Evolutionary conservation across 805 yeast genomes (phyloP), one percentile per base, ranked within the genome.

Genomic region (Sugiyamaella floridensis): DNA sequence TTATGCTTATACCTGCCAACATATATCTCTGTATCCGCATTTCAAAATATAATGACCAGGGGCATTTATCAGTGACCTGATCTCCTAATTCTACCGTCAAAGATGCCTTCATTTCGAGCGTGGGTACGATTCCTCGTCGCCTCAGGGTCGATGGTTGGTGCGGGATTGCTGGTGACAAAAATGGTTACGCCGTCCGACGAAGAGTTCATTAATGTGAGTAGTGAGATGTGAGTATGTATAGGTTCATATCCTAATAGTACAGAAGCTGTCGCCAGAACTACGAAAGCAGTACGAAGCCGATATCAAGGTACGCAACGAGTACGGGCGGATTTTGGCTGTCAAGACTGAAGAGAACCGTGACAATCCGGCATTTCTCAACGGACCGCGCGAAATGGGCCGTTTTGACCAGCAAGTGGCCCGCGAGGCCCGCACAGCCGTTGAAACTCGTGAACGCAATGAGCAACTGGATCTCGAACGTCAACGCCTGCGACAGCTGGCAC

Each of bases 181-280:
- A 86, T 80, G 67, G 81, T 90, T 0, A 83, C 89, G 0, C 98
- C 98, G 2, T 79, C 90, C 1, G 95, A 87, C 58, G 96, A 89
- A 60, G 79, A 90, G 63, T 68, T 90, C 29, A 76, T 89, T 42
- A 80, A 82, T 0, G 69, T 58, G 43, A 50, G 61, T 50, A 15
- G 15, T 19, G 26, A n/a, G n/a, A n/a, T 6, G 15, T 15, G 11
- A 5, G 20, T 20, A 40, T 40, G 20, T 40, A 11, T 45, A 26
- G 12, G 6, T 34, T 18, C 26, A 12, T 48, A 29, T 32, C 4
- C 18, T 18, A 28, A 53, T 32, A 5, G 42, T 41, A 14, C 18
- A 52, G 53, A 52, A 40, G 22, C 47, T 57, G 22, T 52, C 57
- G 7, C 97, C 98, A 0, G 96, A 90, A 64, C 72, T 89, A 44